These are phyloP conservation scores for Apiospora phragmitis DNA, from an alignment of 2,329 filamentous ascomycete species.

Conservation along the genomic window DNA sequence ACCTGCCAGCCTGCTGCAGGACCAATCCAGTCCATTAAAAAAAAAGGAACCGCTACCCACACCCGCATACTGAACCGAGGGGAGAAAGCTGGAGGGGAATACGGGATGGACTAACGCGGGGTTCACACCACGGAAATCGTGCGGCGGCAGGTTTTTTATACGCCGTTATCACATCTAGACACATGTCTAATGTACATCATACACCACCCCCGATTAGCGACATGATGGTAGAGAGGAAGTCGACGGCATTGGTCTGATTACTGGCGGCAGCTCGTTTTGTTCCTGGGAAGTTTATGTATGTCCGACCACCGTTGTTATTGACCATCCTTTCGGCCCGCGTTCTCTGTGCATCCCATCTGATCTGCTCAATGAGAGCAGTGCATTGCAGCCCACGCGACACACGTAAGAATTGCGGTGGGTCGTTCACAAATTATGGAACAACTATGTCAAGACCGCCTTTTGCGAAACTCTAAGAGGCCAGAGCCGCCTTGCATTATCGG, in stretches of 20 bases:
- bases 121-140: background rate
- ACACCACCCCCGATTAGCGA: background rate
- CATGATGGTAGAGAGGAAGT: background rate
- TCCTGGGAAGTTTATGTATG: background rate
- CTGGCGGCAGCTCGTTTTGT: background rate
- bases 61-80: slow-evolving; percentile 1
- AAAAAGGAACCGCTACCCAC: background rate
- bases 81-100: slow-evolving; percentile 4
- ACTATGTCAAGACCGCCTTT: slow-evolving; percentile 2
- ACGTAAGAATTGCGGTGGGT: background rate
- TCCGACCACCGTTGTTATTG: background rate
- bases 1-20: background rate
- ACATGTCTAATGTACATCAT: slow-evolving; percentile 5
- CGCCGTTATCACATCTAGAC: background rate
- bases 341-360: background rate
- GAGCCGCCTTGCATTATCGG: background rate
- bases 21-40: background rate
- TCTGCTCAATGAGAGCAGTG: background rate
- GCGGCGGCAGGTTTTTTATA: background rate
- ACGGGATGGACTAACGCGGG: slow-evolving; percentile 5
- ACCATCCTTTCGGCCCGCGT: background rate
- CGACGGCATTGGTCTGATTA: background rate
- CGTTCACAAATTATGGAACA: background rate
- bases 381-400: background rate
- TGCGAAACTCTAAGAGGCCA: background rate